These are phyloP conservation scores for Trypanosoma congolense DNA, from an alignment of 208 protist genomes.

Conservation along the genomic window DNA sequence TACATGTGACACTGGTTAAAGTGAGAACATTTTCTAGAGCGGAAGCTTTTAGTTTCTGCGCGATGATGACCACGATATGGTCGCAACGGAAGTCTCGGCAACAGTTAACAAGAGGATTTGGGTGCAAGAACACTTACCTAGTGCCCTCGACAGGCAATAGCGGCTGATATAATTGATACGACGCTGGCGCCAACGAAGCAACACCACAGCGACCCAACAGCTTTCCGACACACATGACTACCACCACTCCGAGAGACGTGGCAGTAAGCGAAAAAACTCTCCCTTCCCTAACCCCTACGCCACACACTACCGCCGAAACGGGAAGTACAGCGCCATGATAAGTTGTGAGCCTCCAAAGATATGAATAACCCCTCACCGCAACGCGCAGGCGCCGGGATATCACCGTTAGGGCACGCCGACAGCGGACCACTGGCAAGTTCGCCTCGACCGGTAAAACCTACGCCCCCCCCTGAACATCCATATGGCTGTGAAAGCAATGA, in stretches of 20 bases:
- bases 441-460: slow-evolving; percentile 23
- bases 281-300: not conserved
- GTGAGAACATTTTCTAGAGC: not conserved
- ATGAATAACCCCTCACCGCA: too few relatives aligned
- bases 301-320: slow-evolving; percentile 7
- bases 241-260: slow-evolving; percentile 29
- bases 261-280: slow-evolving; percentile 8
- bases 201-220: slow-evolving; percentile 36
- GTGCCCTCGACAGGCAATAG: slow-evolving; percentile 5
- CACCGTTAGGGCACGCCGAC: too few relatives aligned
- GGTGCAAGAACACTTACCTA: not conserved
- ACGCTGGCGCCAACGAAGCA: not conserved
- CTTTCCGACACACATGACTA: slow-evolving; percentile 56
- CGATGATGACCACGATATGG: slow-evolving; percentile 1
- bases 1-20: not conserved
- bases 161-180: not conserved
- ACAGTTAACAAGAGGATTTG: slow-evolving; percentile 10
- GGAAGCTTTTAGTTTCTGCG: not conserved
- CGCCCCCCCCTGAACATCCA: slow-evolving; percentile 8
- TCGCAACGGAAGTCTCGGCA: slow-evolving; percentile 1
- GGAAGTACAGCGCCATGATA: slow-evolving; percentile 43
- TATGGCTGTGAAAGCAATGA: slow-evolving; percentile 66
- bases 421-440: too few relatives aligned
- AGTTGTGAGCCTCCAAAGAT: too few relatives aligned
- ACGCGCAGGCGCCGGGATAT: too few relatives aligned